phyloP scores from a whole-genome alignment of 2,329 filamentous ascomycete genomes.

The Nemania sp. region DNA sequence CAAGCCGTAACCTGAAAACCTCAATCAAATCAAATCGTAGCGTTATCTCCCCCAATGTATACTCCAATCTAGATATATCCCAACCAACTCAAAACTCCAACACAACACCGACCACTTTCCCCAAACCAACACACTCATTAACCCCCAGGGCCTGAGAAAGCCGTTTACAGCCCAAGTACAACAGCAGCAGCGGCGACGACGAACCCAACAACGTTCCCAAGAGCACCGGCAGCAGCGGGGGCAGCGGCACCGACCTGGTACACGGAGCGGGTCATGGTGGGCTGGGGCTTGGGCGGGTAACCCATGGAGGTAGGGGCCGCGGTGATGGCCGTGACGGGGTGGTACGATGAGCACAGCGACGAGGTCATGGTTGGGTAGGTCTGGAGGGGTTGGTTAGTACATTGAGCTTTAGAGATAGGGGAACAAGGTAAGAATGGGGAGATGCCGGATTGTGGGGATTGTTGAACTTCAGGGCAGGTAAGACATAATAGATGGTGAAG shows the following conservation, averaged over 20 bases:
- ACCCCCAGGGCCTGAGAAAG: not conserved
- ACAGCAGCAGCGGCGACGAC: slow-evolving; percentile 20
- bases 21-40: too few species aligned
- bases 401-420: too few species aligned
- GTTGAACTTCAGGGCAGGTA: too few species aligned
- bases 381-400: too few species aligned
- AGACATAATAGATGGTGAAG: too few species aligned
- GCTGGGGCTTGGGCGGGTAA: not conserved
- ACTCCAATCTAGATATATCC: too few species aligned
- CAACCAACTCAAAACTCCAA: not conserved
- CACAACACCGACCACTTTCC: not conserved
- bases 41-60: too few species aligned
- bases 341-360: slow-evolving; percentile 28
- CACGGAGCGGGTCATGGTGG: not conserved
- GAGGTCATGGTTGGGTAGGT: slow-evolving; percentile 29
- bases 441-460: too few species aligned
- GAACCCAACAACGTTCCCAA: not conserved
- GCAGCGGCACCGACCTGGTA: slow-evolving; percentile 24
- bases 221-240: not conserved
- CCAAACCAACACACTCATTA: not conserved
- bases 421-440: too few species aligned
- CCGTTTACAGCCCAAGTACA: slow-evolving; percentile 10
- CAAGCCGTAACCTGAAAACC: not conserved
- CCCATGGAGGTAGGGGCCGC: slow-evolving; percentile 1
- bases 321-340: slow-evolving; percentile 17